A percentile compares a stretch with the other conserved stretches of the same genome.
Conservation (phyloP, 163 green algal species). For the Scenedesmus sp. region DNA sequence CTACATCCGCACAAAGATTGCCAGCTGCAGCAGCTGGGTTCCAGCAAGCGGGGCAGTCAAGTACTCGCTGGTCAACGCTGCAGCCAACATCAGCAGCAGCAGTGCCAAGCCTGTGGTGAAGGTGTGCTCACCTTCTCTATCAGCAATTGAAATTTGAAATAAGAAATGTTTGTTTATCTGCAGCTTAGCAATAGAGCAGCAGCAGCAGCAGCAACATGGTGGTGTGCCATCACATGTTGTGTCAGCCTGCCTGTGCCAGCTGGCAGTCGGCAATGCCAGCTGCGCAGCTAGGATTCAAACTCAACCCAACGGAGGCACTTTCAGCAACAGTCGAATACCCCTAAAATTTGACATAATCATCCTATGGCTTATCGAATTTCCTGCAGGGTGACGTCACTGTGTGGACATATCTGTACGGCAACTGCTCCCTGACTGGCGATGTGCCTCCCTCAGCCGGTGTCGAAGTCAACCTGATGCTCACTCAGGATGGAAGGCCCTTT, state of each 20-base stretch:
- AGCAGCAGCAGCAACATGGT: neutral
- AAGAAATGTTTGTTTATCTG: neutral
- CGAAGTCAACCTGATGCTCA: conserved; percentile 28
- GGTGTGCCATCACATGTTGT: too few species aligned
- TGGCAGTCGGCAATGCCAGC: neutral
- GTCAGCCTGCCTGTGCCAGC: too few species aligned
- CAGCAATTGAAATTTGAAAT: neutral
- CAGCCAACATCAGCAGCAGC: conserved; percentile 2
- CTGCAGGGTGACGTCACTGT: conserved; percentile 34
- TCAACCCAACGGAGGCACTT: too few species aligned
- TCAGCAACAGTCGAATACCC: too few species aligned
- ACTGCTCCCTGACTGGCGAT: conserved; percentile 24
- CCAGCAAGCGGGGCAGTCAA: neutral
- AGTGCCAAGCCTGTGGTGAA: neutral
- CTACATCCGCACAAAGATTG: conserved; percentile 43
- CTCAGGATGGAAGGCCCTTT: neutral
- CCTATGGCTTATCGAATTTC: neutral
- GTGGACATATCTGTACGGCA: conserved; percentile 39
- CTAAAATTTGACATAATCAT: neutral
- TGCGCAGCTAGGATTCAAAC: neutral
- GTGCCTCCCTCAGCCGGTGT: neutral
- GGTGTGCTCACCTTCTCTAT: neutral
- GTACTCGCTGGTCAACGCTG: neutral
- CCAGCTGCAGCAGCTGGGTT: conserved; percentile 36
- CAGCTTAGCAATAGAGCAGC: neutral